Conservation (phyloP, 1,284 basidiomycete species). For the Trametes polyzona region DNA sequence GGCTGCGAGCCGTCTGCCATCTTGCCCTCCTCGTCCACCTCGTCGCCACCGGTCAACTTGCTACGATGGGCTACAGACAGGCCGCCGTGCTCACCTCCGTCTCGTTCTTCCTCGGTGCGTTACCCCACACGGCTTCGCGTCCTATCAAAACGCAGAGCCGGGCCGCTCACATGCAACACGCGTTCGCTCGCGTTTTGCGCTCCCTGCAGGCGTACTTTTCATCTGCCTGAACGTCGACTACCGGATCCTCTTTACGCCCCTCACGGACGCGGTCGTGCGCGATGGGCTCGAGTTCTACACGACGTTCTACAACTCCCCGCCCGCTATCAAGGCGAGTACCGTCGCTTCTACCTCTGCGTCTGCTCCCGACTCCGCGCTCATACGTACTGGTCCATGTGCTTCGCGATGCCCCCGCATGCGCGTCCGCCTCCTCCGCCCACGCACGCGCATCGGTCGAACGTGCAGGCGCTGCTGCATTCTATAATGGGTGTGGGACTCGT, state of each 20-base stretch:
- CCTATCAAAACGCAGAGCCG: conserved; percentile 2
- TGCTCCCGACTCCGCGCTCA: not conserved
- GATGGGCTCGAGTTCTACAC: conserved; percentile 88
- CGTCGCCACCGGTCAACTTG: not conserved
- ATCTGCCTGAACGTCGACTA: conserved; percentile 90
- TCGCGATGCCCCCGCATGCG: not conserved
- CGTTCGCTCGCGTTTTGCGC: not conserved
- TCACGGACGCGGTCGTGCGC: conserved; percentile 64
- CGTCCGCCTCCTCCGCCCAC: not conserved
- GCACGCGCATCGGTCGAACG: not conserved
- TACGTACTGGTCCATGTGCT: not conserved
- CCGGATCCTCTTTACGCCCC: conserved; percentile 69
- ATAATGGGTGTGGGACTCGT: conserved; percentile 78
- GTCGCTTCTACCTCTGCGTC: not conserved
- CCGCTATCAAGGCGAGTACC: conserved; percentile 78
- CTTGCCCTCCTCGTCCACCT: not conserved
- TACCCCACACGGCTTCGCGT: not conserved
- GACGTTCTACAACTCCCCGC: conserved; percentile 89
- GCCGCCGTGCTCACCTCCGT: conserved; percentile 82
- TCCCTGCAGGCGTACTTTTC: conserved; percentile 75
- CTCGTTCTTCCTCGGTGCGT: conserved; percentile 75
- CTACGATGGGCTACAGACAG: conserved; percentile 80
- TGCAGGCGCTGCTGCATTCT: conserved; percentile 80
- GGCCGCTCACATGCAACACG: conserved; percentile 6
- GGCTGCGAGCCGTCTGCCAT: not conserved